Base-by-base conservation (phyloP, 2,329 filamentous ascomycete species). In the Fusarium sp. region DNA sequence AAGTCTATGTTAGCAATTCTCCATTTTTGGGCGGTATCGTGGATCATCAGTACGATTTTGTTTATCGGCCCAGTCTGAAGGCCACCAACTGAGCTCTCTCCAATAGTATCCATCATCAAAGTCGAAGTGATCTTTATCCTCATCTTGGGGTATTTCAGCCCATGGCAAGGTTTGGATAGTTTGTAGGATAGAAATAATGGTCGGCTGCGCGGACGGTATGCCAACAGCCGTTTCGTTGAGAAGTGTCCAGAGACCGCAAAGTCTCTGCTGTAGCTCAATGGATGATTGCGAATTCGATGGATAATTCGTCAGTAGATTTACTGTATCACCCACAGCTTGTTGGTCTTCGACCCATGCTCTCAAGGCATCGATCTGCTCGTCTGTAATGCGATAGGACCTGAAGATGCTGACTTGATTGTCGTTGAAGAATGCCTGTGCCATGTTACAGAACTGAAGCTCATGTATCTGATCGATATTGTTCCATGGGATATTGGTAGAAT, bases 241-340 rank as follows among this genome's bases (percentile, higher is more conserved):
- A 28, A 67, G 44, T 1, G 60, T 57, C 64, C 64, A 67, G 15
- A 65, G 43, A 1, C 54, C 60, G 8, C 19, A 49, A 4, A 67
- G 44, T 6, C 60, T 50, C 34, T 61, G 60, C 17, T 67, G 60
- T 19, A 61, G 24, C 40, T 67, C 51, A 15, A 65, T 39, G 14
- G 64, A 47, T 7, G 46, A 57, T 2, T 33, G 28, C 1, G 60
- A 43, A 19, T 52, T 19, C 14, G 51, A 52, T 6, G 60, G 26
- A 13, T 61, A 54, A 6, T 39, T 15, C 0, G 52, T 46, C 22
- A 67, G 28, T 13, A 15, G 9, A 7, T 24, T 33, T 5, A 44
- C 45, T 4, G 56, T 44, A 21, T 53, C 19, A 5, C 24, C 19
- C 10, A 44, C n/a, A 1, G 31, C 19, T 33, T 34, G 31, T 5